A percentile compares a stretch with the other conserved stretches of the same genome.
These are phyloP conservation scores for Phytophthora niederhauseri DNA, from an alignment of 352 stramenopile genomes.

Conservation along the genomic window DNA sequence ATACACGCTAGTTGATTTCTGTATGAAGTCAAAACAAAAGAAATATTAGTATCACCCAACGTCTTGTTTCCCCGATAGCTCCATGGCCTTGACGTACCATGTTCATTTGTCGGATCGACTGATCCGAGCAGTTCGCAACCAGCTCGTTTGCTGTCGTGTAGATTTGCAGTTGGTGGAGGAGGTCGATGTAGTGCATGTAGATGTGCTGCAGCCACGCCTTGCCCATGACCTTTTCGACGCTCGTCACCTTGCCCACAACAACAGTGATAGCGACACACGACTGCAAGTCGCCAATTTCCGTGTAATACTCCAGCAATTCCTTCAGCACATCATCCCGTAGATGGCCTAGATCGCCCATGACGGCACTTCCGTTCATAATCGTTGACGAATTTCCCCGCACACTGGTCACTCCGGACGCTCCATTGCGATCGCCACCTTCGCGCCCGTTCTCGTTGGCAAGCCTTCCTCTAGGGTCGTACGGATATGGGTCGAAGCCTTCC, in stretches of 20 bases:
- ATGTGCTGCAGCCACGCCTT: slow-evolving; percentile 90
- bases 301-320: slow-evolving; percentile 89
- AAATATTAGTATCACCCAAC: slow-evolving; percentile 13
- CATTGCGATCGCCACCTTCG: slow-evolving; percentile 37
- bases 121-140: slow-evolving; percentile 83
- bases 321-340: slow-evolving; percentile 82
- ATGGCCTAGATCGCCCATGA: slow-evolving; percentile 75
- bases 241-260: slow-evolving; percentile 73
- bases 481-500: slow-evolving; percentile 87
- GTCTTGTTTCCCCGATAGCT: background rate
- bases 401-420: slow-evolving; percentile 32
- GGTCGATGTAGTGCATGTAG: slow-evolving; percentile 92
- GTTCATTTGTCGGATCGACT: slow-evolving; percentile 92
- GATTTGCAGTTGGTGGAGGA: slow-evolving; percentile 88
- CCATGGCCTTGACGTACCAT: slow-evolving; percentile 54
- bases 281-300: slow-evolving; percentile 86
- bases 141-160: slow-evolving; percentile 89
- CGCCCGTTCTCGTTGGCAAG: slow-evolving; percentile 37
- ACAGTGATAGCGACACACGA: slow-evolving; percentile 80
- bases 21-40: slow-evolving; percentile 10
- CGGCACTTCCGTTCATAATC: slow-evolving; percentile 78
- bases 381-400: slow-evolving; percentile 52
- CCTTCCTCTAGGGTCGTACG: slow-evolving; percentile 57
- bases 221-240: slow-evolving; percentile 83
- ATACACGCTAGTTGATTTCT: slow-evolving; percentile 91